Evolutionary conservation across 2,329 filamentous ascomycete species (phyloP), one percentile per base, ranked within the genome.

Genomic region (Xylaria sp.): DNA sequence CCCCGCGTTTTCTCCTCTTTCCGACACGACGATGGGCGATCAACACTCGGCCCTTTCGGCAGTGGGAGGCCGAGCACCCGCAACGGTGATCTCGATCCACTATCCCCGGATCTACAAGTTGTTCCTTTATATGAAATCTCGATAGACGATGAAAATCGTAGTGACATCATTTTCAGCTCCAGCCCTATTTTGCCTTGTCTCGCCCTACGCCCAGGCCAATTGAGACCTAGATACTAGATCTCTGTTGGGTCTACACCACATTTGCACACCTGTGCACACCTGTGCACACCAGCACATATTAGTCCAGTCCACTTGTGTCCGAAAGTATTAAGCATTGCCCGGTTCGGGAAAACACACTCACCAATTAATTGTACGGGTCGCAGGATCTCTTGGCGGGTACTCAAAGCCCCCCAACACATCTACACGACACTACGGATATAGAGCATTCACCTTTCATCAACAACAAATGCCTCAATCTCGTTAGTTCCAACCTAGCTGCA

Each of bases 1-100:
- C 61, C 61, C 57, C 61, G 58, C 61, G 61, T 57, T 63, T 53
- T 61, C 57, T 60, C 57, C 61, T 60, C 61, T 27, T 63, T 46
- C 49, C 47, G 29, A 51, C 49, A 38, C 38, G 43, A 54, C 38
- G 37, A n/a, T 38, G n/a, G 11, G 13, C n/a, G 53, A 54, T 29
- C 33, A 60, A n/a, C 58, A 46, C 38, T 23, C 44, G 27, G 38
- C 25, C 1, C 27, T 37, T 29, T 52, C 58, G 54, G 31, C 23
- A 51, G 23, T n/a, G 40, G 21, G 15, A 40, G 8, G 7, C 31
- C 40, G 56, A 54, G 27, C 7, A 44, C 23, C 38, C 41, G 58
- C 54, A 58, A 27, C 43, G 58, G 25, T 48, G 44, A 58, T 62
- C 53, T 37, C 15, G 44, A 56, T 56, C 56, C 44, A 47, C 57